These are phyloP conservation scores for Euclidium syriacum DNA, from an alignment of 345 rosid genomes.

Conservation along the genomic window DNA sequence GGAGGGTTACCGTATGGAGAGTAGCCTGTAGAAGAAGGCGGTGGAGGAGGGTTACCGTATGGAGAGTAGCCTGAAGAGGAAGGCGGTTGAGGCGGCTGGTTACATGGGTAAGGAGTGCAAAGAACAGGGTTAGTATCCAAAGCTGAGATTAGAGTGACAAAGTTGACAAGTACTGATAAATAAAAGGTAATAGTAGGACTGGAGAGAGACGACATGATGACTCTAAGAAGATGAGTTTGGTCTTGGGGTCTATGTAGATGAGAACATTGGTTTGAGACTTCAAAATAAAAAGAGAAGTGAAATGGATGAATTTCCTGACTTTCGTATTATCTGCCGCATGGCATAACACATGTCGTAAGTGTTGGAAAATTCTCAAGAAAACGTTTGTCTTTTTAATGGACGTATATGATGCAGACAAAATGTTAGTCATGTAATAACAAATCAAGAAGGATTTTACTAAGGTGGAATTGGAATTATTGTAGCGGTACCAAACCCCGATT, in stretches of 20 bases:
- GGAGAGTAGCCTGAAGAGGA: slow-evolving; percentile 24
- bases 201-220: slow-evolving; percentile 12
- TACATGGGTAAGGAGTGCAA: slow-evolving; percentile 35
- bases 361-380: slow-evolving; percentile 11
- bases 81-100: slow-evolving; percentile 32
- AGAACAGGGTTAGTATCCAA: slow-evolving; percentile 9
- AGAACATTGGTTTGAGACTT: slow-evolving; percentile 1
- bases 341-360: slow-evolving; percentile 33
- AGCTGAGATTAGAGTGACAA: slow-evolving; percentile 22
- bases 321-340: slow-evolving; percentile 35
- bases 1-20: background rate
- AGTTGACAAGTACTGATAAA: slow-evolving; percentile 3
- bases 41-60: slow-evolving; percentile 26
- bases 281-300: background rate
- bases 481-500: slow-evolving; percentile 5
- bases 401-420: slow-evolving; percentile 9
- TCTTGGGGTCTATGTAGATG: background rate
- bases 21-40: background rate
- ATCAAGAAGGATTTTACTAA: background rate
- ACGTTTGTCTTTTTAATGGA: slow-evolving; percentile 16
- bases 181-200: slow-evolving; percentile 10
- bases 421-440: slow-evolving; percentile 24
- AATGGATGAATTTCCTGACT: background rate
- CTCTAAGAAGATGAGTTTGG: slow-evolving; percentile 6
- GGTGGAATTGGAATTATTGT: background rate